Conservation (phyloP, 257 asterid species). For the Euphrasia confusa region DNA sequence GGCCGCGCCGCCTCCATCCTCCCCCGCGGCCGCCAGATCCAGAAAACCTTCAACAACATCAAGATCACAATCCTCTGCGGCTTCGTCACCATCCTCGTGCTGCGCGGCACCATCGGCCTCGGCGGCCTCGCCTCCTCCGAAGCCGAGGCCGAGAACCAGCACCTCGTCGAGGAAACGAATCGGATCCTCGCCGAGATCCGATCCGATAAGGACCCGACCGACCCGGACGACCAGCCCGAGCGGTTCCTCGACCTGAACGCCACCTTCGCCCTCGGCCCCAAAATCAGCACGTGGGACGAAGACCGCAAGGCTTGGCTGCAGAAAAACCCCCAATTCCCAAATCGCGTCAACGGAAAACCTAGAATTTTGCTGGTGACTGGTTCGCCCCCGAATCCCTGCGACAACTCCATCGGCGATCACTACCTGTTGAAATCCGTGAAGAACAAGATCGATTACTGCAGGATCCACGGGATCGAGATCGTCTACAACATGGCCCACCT, state of each 20-base stretch:
- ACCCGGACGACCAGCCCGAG: constrained; percentile 30
- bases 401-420: constrained; percentile 27
- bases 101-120: constrained; percentile 79
- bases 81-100: constrained; percentile 74
- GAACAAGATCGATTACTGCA: constrained; percentile 70
- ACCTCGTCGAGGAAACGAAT: constrained; percentile 52
- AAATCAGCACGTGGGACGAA: constrained; percentile 48
- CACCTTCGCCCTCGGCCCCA: constrained; percentile 51
- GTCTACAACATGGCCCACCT: constrained; percentile 85
- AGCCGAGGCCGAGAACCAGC: constrained; percentile 47
- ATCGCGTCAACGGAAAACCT: constrained; percentile 27
- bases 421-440: constrained; percentile 52
- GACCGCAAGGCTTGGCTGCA: constrained; percentile 48
- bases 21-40: constrained; percentile 72
- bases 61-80: constrained; percentile 82
- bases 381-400: background rate
- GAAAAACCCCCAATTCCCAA: constrained; percentile 46
- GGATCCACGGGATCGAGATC: constrained; percentile 90
- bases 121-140: constrained; percentile 45
- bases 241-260: constrained; percentile 28
- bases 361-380: background rate
- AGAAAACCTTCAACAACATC: constrained; percentile 65
- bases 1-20: constrained; percentile 37
- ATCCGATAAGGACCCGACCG: constrained; percentile 42
- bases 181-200: constrained; percentile 70